These are phyloP conservation scores for Brasenia schreberi DNA, from an alignment of 164 flowering plant genomes.

Conservation along the genomic window DNA sequence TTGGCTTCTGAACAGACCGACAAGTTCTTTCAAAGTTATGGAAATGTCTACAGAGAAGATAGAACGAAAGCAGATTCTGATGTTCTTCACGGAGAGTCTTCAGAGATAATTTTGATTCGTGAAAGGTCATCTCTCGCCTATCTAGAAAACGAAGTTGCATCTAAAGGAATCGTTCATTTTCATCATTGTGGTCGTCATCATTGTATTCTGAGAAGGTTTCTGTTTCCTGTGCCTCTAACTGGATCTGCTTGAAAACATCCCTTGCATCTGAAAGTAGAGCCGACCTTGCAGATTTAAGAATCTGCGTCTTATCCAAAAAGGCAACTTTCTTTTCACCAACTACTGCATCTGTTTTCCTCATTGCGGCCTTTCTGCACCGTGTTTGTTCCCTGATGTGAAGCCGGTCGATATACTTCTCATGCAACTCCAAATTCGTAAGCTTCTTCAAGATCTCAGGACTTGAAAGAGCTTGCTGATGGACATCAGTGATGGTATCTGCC, in stretches of 20 bases:
- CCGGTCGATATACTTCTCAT: slow-evolving; percentile 77
- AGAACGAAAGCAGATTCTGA: background rate
- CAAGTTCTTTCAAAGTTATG: too few species aligned
- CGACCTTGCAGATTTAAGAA: slow-evolving; percentile 7
- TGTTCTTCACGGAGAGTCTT: background rate
- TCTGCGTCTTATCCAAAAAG: background rate
- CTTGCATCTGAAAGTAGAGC: slow-evolving; percentile 8
- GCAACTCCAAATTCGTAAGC: slow-evolving; percentile 61
- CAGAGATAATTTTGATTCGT: too few species aligned
- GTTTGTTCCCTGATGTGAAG: slow-evolving; percentile 62
- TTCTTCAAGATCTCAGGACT: slow-evolving; percentile 80
- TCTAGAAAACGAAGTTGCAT: too few species aligned
- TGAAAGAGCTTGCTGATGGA: slow-evolving; percentile 14
- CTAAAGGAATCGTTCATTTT: background rate
- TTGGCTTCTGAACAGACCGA: too few species aligned
- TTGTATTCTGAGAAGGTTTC: background rate
- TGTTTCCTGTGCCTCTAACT: background rate
- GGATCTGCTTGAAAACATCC: slow-evolving; percentile 3
- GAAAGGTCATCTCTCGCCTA: too few species aligned
- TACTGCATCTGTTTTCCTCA: slow-evolving; percentile 8
- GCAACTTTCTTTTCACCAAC: slow-evolving; percentile 7
- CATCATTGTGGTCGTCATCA: background rate
- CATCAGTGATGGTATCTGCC: background rate
- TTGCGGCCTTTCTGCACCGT: slow-evolving; percentile 29
- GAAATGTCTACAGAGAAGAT: too few species aligned